These are phyloP conservation scores for Mycena venus DNA, from an alignment of 768 basidiomycete species.

Conservation along the genomic window DNA sequence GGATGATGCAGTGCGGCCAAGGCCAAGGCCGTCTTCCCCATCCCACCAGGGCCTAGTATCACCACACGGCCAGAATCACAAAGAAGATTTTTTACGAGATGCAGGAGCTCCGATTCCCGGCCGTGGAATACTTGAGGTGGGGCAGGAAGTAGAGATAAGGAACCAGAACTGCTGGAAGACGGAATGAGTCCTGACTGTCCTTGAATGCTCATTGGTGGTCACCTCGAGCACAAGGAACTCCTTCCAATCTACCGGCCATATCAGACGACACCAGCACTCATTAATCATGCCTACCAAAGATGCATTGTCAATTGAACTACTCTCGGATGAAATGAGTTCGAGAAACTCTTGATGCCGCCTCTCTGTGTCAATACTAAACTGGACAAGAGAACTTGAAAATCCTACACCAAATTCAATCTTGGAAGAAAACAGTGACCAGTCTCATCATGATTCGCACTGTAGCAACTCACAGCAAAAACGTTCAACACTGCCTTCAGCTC, in stretches of 20 bases:
- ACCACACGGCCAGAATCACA: neutral
- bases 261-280: neutral
- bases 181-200: too few species aligned
- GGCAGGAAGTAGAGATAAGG: neutral
- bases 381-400: neutral
- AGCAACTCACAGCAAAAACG: neutral
- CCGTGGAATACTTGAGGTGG: conserved; percentile 1
- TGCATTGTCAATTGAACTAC: neutral
- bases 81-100: neutral
- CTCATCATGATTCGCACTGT: too few species aligned
- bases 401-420: conserved; percentile 1
- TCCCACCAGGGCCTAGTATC: conserved; percentile 18
- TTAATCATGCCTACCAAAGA: neutral
- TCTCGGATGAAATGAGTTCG: neutral
- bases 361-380: too few species aligned
- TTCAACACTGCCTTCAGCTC: neutral
- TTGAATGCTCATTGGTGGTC: too few species aligned
- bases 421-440: too few species aligned
- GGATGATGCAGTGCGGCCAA: conserved; percentile 1
- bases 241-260: too few species aligned
- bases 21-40: conserved; percentile 12
- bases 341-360: conserved; percentile 5
- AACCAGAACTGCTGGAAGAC: neutral
- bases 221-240: too few species aligned
- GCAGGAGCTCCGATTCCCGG: neutral